These are phyloP conservation scores for Sporisorium scitamineum DNA, from an alignment of 1,284 basidiomycete genomes.

Conservation along the genomic window DNA sequence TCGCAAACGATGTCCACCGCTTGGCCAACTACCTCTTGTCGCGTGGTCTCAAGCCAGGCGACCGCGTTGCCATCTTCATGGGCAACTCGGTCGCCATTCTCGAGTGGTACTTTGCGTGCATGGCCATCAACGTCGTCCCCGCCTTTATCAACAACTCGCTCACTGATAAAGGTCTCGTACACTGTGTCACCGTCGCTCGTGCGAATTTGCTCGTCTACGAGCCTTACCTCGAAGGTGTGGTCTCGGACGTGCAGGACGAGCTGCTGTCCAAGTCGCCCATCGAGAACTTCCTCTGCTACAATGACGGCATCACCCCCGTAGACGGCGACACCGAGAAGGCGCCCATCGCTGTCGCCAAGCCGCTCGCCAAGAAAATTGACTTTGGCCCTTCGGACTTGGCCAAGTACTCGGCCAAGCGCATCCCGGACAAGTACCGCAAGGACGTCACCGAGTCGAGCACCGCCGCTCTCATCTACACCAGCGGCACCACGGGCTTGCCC, in stretches of 20 bases:
- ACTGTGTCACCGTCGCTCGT: slow-evolving; percentile 65
- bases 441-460: slow-evolving; percentile 46
- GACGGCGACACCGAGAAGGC: slow-evolving; percentile 51
- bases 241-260: slow-evolving; percentile 54
- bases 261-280: slow-evolving; percentile 36
- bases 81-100: slow-evolving; percentile 60
- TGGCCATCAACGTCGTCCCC: slow-evolving; percentile 63
- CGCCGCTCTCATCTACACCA: slow-evolving; percentile 62
- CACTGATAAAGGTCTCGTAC: slow-evolving; percentile 61
- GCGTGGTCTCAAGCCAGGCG: slow-evolving; percentile 54
- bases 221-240: slow-evolving; percentile 54
- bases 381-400: slow-evolving; percentile 53
- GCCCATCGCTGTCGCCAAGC: slow-evolving; percentile 23
- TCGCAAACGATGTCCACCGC: slow-evolving; percentile 48
- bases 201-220: slow-evolving; percentile 67
- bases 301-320: slow-evolving; percentile 58
- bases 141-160: slow-evolving; percentile 70
- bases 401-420: slow-evolving; percentile 46
- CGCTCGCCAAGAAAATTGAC: slow-evolving; percentile 35
- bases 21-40: slow-evolving; percentile 60
- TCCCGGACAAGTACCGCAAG: slow-evolving; percentile 48
- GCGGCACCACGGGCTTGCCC: slow-evolving; percentile 66
- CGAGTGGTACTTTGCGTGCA: slow-evolving; percentile 61
- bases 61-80: slow-evolving; percentile 63
- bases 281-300: slow-evolving; percentile 57